These are phyloP conservation scores for Penicillium lagena DNA, from an alignment of 495 filamentous ascomycete species.

Conservation along the genomic window DNA sequence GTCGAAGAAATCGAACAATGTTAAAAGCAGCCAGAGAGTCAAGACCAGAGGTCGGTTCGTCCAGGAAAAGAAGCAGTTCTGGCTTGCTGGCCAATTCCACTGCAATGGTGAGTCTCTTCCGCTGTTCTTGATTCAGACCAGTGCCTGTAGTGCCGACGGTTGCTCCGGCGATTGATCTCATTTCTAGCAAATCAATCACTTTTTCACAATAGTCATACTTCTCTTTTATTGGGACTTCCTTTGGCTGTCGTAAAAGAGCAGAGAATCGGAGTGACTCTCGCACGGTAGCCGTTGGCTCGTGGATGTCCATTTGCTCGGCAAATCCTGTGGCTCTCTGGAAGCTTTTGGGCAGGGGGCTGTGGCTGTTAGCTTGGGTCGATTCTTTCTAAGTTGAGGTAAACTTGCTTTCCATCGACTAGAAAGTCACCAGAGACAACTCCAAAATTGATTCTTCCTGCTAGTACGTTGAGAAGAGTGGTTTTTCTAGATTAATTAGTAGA, in stretches of 20 bases:
- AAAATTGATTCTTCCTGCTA: conserved; percentile 70
- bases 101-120: conserved; percentile 86
- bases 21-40: conserved; percentile 83
- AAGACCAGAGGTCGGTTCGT: conserved; percentile 85
- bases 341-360: conserved; percentile 56
- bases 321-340: conserved; percentile 80
- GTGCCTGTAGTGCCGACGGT: conserved; percentile 70
- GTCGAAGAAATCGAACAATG: conserved; percentile 81
- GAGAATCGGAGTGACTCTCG: conserved; percentile 82
- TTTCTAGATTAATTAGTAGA: conserved; percentile 29
- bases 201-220: conserved; percentile 82
- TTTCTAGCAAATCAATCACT: conserved; percentile 72
- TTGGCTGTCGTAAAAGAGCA: conserved; percentile 73
- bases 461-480: conserved; percentile 73
- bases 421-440: conserved; percentile 71
- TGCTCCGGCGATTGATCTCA: conserved; percentile 77
- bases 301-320: conserved; percentile 78
- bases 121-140: conserved; percentile 78
- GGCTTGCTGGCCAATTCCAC: conserved; percentile 85
- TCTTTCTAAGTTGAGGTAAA: no score
- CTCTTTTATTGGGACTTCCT: conserved; percentile 57
- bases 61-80: conserved; percentile 77
- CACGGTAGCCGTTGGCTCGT: conserved; percentile 71
- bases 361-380: no score
- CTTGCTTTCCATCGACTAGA: conserved; percentile 57